Base-by-base conservation (phyloP, 2,329 filamentous ascomycete genomes). In the Aspergillus tanneri region DNA sequence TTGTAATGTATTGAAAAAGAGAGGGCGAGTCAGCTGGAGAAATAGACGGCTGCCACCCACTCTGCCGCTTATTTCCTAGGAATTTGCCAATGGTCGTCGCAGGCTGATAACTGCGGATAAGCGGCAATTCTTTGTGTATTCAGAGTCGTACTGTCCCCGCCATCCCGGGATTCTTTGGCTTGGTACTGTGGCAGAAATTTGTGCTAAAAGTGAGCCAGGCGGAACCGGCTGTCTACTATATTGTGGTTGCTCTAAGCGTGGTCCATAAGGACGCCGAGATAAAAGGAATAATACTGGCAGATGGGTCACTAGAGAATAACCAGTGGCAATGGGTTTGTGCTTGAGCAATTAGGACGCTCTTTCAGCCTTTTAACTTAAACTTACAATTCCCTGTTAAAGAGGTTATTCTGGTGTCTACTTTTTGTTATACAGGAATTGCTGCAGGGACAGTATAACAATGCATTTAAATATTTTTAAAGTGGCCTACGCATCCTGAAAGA, bases 331-430 rank as follows among this genome's bases (percentile, higher is more conserved):
- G 27, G n/a, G 3, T 49, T 43, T 24, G 38, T 42, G 2, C 27
- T 52, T 3, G 45, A 44, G 14, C 46, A 52, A 18, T 25, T 32
- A 4, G 21, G 11, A 4, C 42, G 42, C 3, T 38, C 49, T 6
- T 42, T 49, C 12, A 11, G 14, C 10, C 16, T 43, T 4, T 19
- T 49, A 2, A 43, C 25, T 8, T 4, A 25, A 19, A 46, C 42
- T 2, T 24, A 36, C 4, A n/a, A 27, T 4, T 49, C 50, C 1
- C 37, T 39, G 19, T 46, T 16, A 18, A 18, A 8, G 25, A 49
- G 21, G 24, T 39, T 1, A 32, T 43, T 52, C 5, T 52, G 50
- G 34, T 49, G 46, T 10, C 32, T 52, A 12, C 30, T 52, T 14
- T 52, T 52, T 22, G 32, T 43, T 7, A 12, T 52, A 12, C 19